These are phyloP conservation scores for Eudorina sp. DNA, from an alignment of 139 green algal genomes.

Conservation along the genomic window DNA sequence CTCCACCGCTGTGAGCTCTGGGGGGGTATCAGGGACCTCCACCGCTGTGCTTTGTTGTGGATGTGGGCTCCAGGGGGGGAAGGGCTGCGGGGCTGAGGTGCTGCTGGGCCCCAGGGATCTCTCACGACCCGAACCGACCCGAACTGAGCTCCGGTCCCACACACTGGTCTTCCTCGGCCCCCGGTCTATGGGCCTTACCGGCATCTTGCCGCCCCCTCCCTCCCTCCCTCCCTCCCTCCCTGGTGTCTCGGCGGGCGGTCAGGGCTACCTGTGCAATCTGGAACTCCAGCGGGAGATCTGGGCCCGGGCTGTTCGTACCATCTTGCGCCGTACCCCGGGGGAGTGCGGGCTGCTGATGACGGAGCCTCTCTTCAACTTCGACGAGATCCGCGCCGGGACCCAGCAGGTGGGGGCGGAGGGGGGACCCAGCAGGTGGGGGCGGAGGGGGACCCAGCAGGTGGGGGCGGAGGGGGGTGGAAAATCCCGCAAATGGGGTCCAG, in stretches of 20 bases:
- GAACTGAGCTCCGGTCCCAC: no score
- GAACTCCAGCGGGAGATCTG: constrained; percentile 90
- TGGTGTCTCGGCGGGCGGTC: background rate
- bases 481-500: no score
- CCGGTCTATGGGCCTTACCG: background rate
- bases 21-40: no score
- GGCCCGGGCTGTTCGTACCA: constrained; percentile 57
- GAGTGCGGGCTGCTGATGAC: constrained; percentile 80
- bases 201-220: background rate
- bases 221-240: no score
- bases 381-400: constrained; percentile 67
- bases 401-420: constrained; percentile 65
- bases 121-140: no score
- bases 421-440: background rate
- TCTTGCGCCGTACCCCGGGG: constrained; percentile 42
- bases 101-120: no score
- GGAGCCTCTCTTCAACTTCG: constrained; percentile 90
- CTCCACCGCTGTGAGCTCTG: no score
- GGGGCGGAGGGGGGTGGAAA: background rate
- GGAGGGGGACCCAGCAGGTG: background rate
- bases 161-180: no score
- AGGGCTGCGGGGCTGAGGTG: no score
- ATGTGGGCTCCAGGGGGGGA: no score
- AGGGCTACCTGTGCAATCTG: constrained; percentile 73
- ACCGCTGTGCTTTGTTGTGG: no score